phyloP scores from a whole-genome alignment of 176 grass and related monocot species.

The Aegilops umbellulata region DNA sequence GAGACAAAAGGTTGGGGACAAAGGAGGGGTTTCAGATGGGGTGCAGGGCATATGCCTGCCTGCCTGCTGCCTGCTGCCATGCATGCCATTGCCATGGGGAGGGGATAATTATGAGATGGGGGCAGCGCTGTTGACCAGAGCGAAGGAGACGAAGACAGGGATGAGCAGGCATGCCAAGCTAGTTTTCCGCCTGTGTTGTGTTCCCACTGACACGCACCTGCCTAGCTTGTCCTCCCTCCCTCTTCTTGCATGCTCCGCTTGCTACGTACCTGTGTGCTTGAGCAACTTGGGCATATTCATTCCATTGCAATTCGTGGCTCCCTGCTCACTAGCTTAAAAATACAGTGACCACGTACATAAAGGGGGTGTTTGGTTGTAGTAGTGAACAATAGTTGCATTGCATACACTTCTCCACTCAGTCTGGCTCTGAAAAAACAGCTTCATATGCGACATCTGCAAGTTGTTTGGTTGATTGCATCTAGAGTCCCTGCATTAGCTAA shows the following conservation, averaged over 20 bases:
- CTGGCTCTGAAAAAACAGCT: too few species aligned
- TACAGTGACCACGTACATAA: too few species aligned
- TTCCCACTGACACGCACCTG: slow-evolving; percentile 46
- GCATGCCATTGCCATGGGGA: slow-evolving; percentile 14
- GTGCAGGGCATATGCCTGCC: slow-evolving; percentile 45
- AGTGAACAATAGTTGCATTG: too few species aligned
- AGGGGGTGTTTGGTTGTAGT: too few species aligned
- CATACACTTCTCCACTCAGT: too few species aligned
- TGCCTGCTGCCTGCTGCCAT: not conserved
- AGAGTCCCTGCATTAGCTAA: too few species aligned
- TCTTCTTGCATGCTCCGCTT: not conserved
- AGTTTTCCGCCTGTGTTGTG: slow-evolving; percentile 44
- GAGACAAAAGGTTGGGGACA: slow-evolving; percentile 72
- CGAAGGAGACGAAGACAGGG: slow-evolving; percentile 21
- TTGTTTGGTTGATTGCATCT: too few species aligned
- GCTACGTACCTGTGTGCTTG: slow-evolving; percentile 16
- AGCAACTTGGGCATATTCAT: slow-evolving; percentile 10
- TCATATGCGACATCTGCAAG: too few species aligned
- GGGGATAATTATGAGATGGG: slow-evolving; percentile 37
- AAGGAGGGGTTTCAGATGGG: slow-evolving; percentile 51
- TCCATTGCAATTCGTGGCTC: not conserved
- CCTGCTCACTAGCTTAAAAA: too few species aligned
- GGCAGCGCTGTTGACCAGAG: slow-evolving; percentile 37
- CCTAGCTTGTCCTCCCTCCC: slow-evolving; percentile 27
- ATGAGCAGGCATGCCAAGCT: slow-evolving; percentile 28